Conservation (phyloP, 1,139 yeast species). For the Suhomyces bribrorum region DNA sequence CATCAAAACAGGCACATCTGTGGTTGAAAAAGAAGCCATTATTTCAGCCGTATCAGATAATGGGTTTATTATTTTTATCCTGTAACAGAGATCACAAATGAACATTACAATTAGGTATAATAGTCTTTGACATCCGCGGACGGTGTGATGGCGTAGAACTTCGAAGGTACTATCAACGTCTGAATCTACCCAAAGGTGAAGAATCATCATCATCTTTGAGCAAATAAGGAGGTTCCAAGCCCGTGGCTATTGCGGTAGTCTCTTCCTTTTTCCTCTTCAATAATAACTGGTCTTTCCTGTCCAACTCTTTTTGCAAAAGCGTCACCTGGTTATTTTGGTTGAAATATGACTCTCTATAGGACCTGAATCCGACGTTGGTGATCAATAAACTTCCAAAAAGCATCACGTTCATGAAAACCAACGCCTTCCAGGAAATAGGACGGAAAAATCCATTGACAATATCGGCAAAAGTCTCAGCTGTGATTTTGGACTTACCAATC, state of each 20-base stretch:
- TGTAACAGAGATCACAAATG: no score
- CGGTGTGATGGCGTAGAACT: no score
- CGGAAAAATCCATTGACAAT: constrained; percentile 74
- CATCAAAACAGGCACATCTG: no score
- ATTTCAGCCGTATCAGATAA: no score
- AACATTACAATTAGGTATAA: no score
- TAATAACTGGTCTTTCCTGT: constrained; percentile 11
- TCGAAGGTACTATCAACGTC: not conserved
- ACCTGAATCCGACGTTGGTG: constrained; percentile 45
- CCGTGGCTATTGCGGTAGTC: not conserved
- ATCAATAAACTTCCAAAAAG: constrained; percentile 45
- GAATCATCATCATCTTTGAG: not conserved
- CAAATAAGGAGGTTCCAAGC: not conserved
- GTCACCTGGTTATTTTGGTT: constrained; percentile 3
- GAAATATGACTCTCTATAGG: constrained; percentile 21
- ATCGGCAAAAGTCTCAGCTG: constrained; percentile 83
- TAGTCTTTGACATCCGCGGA: no score
- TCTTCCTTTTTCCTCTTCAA: not conserved
- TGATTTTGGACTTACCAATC: constrained; percentile 73
- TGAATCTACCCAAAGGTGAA: not conserved
- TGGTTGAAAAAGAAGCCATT: no score
- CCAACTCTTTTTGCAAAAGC: constrained; percentile 8
- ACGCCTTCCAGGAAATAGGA: constrained; percentile 76
- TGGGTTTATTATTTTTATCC: no score
- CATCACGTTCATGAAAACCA: constrained; percentile 47